Conservation (phyloP, 495 filamentous ascomycete genomes). For the Aspergillus cristatus region DNA sequence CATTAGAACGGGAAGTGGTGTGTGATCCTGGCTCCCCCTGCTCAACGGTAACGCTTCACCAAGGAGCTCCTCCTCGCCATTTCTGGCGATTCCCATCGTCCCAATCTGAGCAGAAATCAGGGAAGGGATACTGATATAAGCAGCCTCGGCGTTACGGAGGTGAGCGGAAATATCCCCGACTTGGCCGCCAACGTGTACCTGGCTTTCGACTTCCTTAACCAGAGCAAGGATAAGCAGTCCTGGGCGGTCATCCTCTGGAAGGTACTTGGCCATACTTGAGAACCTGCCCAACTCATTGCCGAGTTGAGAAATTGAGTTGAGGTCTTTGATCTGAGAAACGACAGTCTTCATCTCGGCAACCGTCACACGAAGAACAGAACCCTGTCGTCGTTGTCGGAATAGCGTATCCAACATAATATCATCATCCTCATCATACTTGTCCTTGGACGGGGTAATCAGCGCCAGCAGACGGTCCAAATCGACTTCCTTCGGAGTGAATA, state of each 20-base stretch:
- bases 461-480: constrained; percentile 78
- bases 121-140: constrained; percentile 76
- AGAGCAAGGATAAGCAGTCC: constrained; percentile 68
- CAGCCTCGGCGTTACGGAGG: constrained; percentile 56
- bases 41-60: constrained; percentile 35
- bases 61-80: constrained; percentile 60
- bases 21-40: constrained; percentile 6
- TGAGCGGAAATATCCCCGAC: constrained; percentile 55
- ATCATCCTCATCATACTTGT: constrained; percentile 85
- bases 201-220: constrained; percentile 50
- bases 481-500: constrained; percentile 59
- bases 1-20: constrained; percentile 55
- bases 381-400: constrained; percentile 80
- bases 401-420: constrained; percentile 93
- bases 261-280: constrained; percentile 83
- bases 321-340: constrained; percentile 48
- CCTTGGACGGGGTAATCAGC: constrained; percentile 82
- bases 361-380: constrained; percentile 66
- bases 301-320: constrained; percentile 57
- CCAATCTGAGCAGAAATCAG: constrained; percentile 68
- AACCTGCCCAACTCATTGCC: constrained; percentile 70
- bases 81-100: constrained; percentile 48
- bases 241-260: constrained; percentile 92
- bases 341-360: constrained; percentile 50
- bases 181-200: constrained; percentile 49